phyloP scores from a whole-genome alignment of 768 basidiomycete genomes.

The Pisolithus marmoratus region DNA sequence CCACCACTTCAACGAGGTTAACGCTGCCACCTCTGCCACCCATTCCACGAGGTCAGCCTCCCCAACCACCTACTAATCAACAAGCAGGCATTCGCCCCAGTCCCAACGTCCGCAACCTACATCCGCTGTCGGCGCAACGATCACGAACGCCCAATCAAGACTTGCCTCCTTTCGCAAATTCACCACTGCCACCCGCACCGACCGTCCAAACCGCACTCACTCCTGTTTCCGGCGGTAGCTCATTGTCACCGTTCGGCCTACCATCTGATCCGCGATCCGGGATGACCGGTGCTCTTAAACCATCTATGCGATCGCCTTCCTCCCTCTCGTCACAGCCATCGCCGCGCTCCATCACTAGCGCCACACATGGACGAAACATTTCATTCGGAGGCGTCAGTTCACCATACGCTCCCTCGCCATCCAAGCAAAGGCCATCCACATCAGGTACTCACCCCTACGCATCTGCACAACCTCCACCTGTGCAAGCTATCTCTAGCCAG shows the following conservation, averaged over 20 bases:
- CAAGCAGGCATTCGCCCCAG: slow-evolving; percentile 28
- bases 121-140: slow-evolving; percentile 29
- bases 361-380: slow-evolving; percentile 47
- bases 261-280: slow-evolving; percentile 58
- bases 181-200: slow-evolving; percentile 39
- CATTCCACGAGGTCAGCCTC: slow-evolving; percentile 62
- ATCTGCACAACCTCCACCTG: slow-evolving; percentile 40
- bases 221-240: slow-evolving; percentile 26
- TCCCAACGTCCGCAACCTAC: slow-evolving; percentile 25
- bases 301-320: slow-evolving; percentile 33
- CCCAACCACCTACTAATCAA: slow-evolving; percentile 38
- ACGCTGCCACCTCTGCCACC: slow-evolving; percentile 66
- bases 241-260: slow-evolving; percentile 47
- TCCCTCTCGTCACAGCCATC: slow-evolving; percentile 21
- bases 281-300: slow-evolving; percentile 34
- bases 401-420: slow-evolving; percentile 29
- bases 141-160: slow-evolving; percentile 59
- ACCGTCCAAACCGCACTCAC: slow-evolving; percentile 36
- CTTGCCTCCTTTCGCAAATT: slow-evolving; percentile 37
- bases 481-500: slow-evolving; percentile 30
- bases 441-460: slow-evolving; percentile 56
- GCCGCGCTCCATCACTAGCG: slow-evolving; percentile 36
- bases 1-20: slow-evolving; percentile 28
- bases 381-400: slow-evolving; percentile 44
- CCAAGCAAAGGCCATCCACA: slow-evolving; percentile 42